phyloP scores from a whole-genome alignment of 2,329 filamentous ascomycete genomes.

The Daldinia sp. region DNA sequence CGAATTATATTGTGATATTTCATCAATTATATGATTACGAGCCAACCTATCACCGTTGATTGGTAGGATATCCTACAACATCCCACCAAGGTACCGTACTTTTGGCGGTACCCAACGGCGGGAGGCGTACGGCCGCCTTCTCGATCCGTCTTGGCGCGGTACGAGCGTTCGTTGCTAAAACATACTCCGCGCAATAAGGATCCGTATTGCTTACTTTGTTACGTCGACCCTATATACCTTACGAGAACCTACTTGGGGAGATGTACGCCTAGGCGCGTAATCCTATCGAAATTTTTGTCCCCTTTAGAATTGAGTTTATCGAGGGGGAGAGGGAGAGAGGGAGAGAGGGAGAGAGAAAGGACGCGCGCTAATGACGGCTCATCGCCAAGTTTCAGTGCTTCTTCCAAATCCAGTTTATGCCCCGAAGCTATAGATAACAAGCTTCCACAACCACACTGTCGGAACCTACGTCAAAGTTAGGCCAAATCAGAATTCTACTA shows the following conservation, averaged over 20 bases:
- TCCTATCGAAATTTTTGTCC: not conserved
- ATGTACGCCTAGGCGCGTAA: too few species aligned
- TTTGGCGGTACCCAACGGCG: slow-evolving; percentile 3
- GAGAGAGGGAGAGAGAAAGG: too few species aligned
- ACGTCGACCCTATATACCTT: too few species aligned
- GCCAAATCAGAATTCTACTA: not conserved
- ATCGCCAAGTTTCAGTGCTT: not conserved
- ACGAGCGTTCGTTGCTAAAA: slow-evolving; percentile 2
- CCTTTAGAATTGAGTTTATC: not conserved
- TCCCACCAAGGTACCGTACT: not conserved
- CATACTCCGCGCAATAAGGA: not conserved
- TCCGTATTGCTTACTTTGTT: too few species aligned
- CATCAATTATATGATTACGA: not conserved
- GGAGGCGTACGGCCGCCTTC: slow-evolving; percentile 3
- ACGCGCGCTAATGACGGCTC: not conserved
- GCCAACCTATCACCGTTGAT: not conserved
- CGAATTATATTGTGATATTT: not conserved
- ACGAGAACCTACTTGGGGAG: too few species aligned
- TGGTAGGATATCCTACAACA: not conserved
- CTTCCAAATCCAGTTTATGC: slow-evolving; percentile 24
- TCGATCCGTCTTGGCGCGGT: slow-evolving; percentile 2
- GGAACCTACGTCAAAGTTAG: not conserved
- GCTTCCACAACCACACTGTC: slow-evolving; percentile 8
- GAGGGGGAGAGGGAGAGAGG: too few species aligned
- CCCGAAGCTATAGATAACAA: slow-evolving; percentile 25